Conservation (phyloP, 371 early-diverging fungal genomes). For the Blakeslea trispora region DNA sequence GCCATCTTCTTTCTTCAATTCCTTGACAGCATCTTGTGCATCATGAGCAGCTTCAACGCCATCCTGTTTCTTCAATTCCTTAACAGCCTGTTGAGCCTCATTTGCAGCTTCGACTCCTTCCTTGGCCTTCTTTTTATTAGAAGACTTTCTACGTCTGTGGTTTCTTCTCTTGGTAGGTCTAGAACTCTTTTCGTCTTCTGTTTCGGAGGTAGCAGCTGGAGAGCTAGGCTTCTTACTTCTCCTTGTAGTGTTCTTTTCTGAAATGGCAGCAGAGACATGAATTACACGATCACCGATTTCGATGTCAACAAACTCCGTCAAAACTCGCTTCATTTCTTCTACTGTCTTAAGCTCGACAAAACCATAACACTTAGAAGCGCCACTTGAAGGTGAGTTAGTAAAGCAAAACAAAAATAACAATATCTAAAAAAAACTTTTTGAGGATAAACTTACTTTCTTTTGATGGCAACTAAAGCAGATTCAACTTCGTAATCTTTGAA, state of each 20-base stretch:
- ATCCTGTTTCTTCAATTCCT: slow-evolving; percentile 18
- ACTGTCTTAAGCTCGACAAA: slow-evolving; percentile 85
- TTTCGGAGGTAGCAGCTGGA: neutral
- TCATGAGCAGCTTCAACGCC: slow-evolving; percentile 12
- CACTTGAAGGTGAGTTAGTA: slow-evolving; percentile 23
- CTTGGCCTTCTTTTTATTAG: slow-evolving; percentile 11
- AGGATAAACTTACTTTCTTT: slow-evolving; percentile 34
- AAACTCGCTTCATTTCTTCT: slow-evolving; percentile 78
- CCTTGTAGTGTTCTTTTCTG: slow-evolving; percentile 13
- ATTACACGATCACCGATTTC: slow-evolving; percentile 70
- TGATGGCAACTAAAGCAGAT: slow-evolving; percentile 73
- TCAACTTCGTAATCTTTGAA: slow-evolving; percentile 82
- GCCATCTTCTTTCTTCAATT: slow-evolving; percentile 16
- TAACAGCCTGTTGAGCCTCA: slow-evolving; percentile 14
- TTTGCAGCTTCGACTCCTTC: slow-evolving; percentile 2
- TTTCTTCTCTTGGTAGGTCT: slow-evolving; percentile 6
- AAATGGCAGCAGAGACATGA: slow-evolving; percentile 70
- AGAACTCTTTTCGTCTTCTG: neutral
- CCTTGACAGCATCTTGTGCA: slow-evolving; percentile 9
- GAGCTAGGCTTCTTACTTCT: neutral
- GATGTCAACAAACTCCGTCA: slow-evolving; percentile 65
- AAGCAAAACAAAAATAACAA: neutral
- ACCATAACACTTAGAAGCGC: slow-evolving; percentile 90
- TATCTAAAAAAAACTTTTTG: too few species aligned
- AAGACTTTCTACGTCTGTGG: slow-evolving; percentile 5